Conservation (phyloP, 148 eudicot genomes). For the Vaccinium corymbosum region DNA sequence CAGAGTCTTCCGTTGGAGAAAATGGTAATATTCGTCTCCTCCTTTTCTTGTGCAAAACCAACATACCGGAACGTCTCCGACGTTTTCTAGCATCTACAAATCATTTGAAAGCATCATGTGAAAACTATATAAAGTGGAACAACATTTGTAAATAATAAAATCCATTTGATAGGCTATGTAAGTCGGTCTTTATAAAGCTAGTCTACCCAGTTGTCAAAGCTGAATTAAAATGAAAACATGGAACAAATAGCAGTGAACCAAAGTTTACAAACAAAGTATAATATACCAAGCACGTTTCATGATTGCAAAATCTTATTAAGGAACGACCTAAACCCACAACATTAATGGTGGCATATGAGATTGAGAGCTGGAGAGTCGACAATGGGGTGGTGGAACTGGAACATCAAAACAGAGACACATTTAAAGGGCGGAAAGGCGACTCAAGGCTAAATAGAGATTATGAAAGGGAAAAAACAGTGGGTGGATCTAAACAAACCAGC, state of each 20-base stretch:
- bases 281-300: neutral
- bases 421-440: neutral
- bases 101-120: neutral
- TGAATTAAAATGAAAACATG: neutral
- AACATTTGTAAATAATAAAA: neutral
- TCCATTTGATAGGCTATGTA: neutral
- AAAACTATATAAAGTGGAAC: neutral
- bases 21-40: constrained; percentile 72
- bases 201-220: neutral
- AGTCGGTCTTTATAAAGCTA: neutral
- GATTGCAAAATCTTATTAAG: neutral
- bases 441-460: neutral
- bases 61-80: constrained; percentile 50
- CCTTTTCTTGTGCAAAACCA: constrained; percentile 67
- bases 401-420: neutral
- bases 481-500: neutral
- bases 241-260: neutral
- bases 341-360: neutral
- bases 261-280: neutral
- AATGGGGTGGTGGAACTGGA: neutral
- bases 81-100: constrained; percentile 63
- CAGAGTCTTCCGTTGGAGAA: constrained; percentile 56
- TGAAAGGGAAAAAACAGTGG: neutral
- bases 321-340: neutral
- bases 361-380: neutral